Conservation (phyloP, 305 asterid genomes). For the Fraxinus baroniana region DNA sequence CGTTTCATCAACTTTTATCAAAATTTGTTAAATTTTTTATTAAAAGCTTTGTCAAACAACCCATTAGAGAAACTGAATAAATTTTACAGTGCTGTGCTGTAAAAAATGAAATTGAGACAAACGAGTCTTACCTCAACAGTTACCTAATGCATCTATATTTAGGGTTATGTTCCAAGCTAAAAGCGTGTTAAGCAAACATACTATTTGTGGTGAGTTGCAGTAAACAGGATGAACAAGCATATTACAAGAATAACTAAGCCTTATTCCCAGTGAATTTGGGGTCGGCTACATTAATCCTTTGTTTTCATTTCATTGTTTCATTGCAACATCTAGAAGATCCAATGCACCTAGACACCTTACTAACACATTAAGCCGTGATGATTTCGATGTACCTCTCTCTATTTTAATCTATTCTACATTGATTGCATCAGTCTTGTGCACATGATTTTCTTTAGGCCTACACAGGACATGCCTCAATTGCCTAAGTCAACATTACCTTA, state of each 20-base stretch:
- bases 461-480: neutral
- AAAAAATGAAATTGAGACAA: neutral
- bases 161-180: neutral
- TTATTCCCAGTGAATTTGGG: neutral
- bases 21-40: neutral
- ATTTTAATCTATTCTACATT: neutral
- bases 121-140: neutral
- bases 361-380: neutral
- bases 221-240: neutral
- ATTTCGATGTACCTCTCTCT: neutral
- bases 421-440: neutral
- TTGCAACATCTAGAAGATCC: neutral
- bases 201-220: neutral
- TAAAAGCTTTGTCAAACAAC: neutral
- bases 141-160: neutral
- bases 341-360: neutral
- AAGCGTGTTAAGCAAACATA: neutral
- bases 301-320: neutral
- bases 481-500: neutral
- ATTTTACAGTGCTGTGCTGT: neutral
- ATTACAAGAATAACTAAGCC: neutral
- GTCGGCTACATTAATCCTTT: neutral
- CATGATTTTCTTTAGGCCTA: neutral
- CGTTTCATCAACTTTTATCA: neutral
- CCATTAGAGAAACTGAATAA: neutral